Evolutionary conservation across 2,329 filamentous ascomycete species (phyloP).

Genomic region (Colletotrichum sp.): DNA sequence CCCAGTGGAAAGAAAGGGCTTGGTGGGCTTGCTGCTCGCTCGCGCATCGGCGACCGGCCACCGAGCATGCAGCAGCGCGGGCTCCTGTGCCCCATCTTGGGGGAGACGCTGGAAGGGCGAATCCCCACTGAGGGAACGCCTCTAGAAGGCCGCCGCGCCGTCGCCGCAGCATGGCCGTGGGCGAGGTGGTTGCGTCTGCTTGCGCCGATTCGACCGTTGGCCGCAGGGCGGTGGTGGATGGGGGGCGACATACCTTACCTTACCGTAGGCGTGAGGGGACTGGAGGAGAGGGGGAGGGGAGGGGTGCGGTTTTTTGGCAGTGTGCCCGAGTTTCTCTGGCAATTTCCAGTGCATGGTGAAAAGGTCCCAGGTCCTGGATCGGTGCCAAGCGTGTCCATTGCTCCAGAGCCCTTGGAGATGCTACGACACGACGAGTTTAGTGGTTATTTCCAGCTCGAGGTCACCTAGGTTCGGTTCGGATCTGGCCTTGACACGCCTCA

Average conservation of each 20-base stretch:
- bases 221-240: not conserved
- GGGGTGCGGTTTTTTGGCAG: not conserved
- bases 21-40: not conserved
- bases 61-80: conserved; percentile 16
- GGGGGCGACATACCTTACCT: not conserved
- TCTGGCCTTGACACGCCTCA: not conserved
- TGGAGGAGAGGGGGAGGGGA: not conserved
- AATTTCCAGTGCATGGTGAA: not conserved
- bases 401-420: not conserved
- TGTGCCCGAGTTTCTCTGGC: not conserved
- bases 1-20: not conserved
- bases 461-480: not conserved
- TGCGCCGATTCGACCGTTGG: not conserved
- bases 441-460: not conserved
- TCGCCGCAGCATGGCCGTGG: not conserved
- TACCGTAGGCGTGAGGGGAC: not conserved
- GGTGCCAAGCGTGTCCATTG: not conserved
- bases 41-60: conserved; percentile 13
- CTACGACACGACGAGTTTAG: not conserved
- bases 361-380: not conserved
- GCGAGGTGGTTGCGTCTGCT: not conserved
- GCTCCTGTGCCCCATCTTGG: not conserved
- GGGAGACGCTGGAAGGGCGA: not conserved
- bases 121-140: conserved; percentile 8
- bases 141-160: not conserved